Conservation (phyloP, 1,139 yeast species). For the Yamadazyma epiphylla region DNA sequence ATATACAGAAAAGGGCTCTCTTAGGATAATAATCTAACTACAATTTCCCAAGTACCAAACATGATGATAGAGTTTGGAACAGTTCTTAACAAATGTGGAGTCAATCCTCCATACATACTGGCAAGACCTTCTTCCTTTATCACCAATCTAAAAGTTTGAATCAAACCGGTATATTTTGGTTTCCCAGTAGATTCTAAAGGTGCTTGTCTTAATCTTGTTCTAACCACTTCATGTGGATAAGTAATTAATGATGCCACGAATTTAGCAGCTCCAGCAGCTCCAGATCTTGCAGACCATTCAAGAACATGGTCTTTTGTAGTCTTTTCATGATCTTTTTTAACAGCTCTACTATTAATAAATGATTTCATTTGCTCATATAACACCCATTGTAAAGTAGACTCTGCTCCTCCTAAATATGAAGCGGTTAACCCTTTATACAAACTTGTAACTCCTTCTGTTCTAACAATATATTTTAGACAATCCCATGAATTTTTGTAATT, state of each 20-base stretch:
- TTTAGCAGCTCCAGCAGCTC: constrained; percentile 97
- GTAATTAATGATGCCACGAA: constrained; percentile 89
- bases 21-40: constrained; percentile 62
- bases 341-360: constrained; percentile 58
- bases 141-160: constrained; percentile 81
- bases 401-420: constrained; percentile 90
- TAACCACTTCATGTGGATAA: constrained; percentile 95
- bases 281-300: constrained; percentile 95
- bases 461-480: constrained; percentile 67
- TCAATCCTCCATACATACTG: constrained; percentile 95
- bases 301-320: constrained; percentile 63
- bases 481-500: constrained; percentile 83
- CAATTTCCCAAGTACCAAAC: constrained; percentile 99
- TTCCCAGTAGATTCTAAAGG: constrained; percentile 71
- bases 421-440: constrained; percentile 90
- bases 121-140: constrained; percentile 87
- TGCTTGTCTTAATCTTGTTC: constrained; percentile 94
- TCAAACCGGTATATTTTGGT: constrained; percentile 83
- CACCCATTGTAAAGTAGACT: constrained; percentile 95
- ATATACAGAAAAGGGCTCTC: too few relatives aligned
- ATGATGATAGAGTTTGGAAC: constrained; percentile 97
- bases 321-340: constrained; percentile 35
- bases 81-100: constrained; percentile 93
- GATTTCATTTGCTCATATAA: constrained; percentile 91
- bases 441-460: constrained; percentile 75